These are phyloP conservation scores for Colletotrichum australisinense DNA, from an alignment of 2,329 filamentous ascomycete genomes.

Conservation along the genomic window DNA sequence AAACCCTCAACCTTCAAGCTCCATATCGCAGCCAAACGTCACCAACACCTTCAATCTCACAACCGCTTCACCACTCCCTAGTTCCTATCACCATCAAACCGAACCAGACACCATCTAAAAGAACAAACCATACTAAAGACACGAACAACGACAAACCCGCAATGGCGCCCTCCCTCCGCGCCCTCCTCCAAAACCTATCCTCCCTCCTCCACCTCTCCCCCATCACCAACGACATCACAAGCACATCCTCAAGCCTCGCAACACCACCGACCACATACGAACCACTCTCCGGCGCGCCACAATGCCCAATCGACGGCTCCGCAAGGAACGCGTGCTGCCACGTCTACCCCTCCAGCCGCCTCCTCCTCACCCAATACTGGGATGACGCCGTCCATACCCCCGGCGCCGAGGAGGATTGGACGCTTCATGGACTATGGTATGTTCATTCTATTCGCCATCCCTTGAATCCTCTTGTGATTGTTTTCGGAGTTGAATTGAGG, in stretches of 20 bases:
- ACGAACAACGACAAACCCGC: not conserved
- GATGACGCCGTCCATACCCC: slow-evolving; percentile 52
- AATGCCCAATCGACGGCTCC: slow-evolving; percentile 53
- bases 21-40: not conserved
- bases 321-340: slow-evolving; percentile 55
- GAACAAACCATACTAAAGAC: too few species aligned
- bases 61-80: not conserved
- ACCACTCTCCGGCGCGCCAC: slow-evolving; percentile 48
- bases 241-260: slow-evolving; percentile 17
- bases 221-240: not conserved
- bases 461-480: not conserved
- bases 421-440: slow-evolving; percentile 57
- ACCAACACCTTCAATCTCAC: not conserved
- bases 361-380: slow-evolving; percentile 58
- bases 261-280: slow-evolving; percentile 45
- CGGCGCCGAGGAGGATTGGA: slow-evolving; percentile 57
- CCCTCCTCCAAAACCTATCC: not conserved
- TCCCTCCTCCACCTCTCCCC: slow-evolving; percentile 15
- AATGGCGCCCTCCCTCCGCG: slow-evolving; percentile 19
- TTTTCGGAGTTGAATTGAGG: not conserved
- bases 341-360: slow-evolving; percentile 52
- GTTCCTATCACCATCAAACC: not conserved
- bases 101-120: too few species aligned
- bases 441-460: slow-evolving; percentile 17
- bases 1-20: not conserved